Evolutionary conservation across 306 rosid species (phyloP), one percentile per base, ranked within the genome.

Genomic region (Ochetophila trinervis): DNA sequence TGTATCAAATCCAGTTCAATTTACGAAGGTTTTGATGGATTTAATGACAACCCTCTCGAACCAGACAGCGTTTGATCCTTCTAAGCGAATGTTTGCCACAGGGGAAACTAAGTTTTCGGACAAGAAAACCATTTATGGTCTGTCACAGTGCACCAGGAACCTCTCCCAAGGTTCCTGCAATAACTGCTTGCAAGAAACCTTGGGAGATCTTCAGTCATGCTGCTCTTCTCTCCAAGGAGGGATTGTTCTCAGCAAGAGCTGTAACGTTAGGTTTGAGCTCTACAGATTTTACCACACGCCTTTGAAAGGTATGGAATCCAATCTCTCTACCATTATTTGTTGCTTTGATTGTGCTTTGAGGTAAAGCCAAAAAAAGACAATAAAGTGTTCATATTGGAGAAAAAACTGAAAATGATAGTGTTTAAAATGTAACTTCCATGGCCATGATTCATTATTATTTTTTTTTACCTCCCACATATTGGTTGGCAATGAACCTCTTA

Each of bases 141-240:
- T 88, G 0, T 82, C 73, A 22, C 91, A 85, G 53, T 85, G 91
- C 54, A 88, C 89, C 0, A 67, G 71, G 70, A 89, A 85, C 63
- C 58, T 83, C 3, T n/a, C 82, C 9, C 10, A 3, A 42, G 5
- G 21, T 18, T 44, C 18, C 0, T 88, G 95, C 12, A 0, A 23
- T 15, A 40, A 5, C 12, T 88, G 95, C 71, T 64, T 88, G 61
- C 3, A 40, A 48, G 62, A 57, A 30, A 87, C 86, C 17, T 16
- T 69, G 0, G 24, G 37, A 1, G 81, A 79, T 16, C 81, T 83
- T 27, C 2, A 3, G 5, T 8, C 13, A 18, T 85, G 95, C 58
- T 85, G 91, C 68, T 71, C 63, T 51, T 7, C 21, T 52, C 62
- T 4, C 0, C 63, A 69, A 69, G 82, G 82, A 0, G 91, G 88